Percentiles rank a stretch among this genome's conserved stretches.
phyloP scores from a whole-genome alignment of 2,329 filamentous ascomycete genomes.

The Canariomyces notabilis region DNA sequence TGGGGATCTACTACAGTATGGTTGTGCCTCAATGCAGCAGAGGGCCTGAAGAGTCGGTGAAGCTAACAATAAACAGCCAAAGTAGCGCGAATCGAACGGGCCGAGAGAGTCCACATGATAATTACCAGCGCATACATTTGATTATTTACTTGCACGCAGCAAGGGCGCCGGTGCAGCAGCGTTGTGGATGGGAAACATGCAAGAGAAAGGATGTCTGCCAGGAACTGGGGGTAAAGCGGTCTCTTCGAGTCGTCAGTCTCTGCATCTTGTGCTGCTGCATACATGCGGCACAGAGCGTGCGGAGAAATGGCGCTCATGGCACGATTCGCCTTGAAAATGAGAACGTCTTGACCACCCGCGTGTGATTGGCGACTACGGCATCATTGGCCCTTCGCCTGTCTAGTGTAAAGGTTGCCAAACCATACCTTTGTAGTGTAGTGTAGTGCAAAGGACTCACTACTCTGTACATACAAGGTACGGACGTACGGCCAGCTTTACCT shows the following conservation, averaged over 20 bases:
- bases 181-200: not conserved
- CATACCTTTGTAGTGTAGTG: too few species aligned
- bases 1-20: too few species aligned
- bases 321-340: not conserved
- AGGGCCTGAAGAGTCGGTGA: conserved; percentile 9
- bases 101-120: not conserved
- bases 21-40: not conserved
- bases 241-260: not conserved
- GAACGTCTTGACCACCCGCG: not conserved
- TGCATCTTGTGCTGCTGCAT: conserved; percentile 10
- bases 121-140: too few species aligned
- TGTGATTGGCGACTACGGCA: not conserved
- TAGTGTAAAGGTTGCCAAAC: too few species aligned
- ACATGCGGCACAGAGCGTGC: conserved; percentile 9
- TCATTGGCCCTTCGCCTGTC: not conserved
- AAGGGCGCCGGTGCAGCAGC: too few species aligned
- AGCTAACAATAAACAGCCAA: conserved; percentile 7
- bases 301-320: conserved; percentile 5
- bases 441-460: too few species aligned
- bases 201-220: not conserved
- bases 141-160: too few species aligned
- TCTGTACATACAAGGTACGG: too few species aligned
- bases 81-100: not conserved
- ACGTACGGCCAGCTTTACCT: too few species aligned
- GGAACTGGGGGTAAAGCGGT: not conserved